These are phyloP conservation scores for Metschnikowia chrysomelidarum DNA, from an alignment of 805 yeast species.

Conservation along the genomic window DNA sequence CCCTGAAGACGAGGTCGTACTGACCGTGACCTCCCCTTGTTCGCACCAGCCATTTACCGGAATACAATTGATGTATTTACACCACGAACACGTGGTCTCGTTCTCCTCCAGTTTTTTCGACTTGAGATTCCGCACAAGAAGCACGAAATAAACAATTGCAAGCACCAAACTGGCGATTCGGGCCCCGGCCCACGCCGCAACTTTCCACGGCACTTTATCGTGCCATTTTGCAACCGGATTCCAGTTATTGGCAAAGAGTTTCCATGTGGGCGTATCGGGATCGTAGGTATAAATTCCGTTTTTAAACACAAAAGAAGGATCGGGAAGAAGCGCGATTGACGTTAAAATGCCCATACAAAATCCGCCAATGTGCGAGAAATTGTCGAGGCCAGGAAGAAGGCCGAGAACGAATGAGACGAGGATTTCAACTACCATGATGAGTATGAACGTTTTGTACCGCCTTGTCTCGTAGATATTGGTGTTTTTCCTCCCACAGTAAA, in stretches of 20 bases:
- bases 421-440: constrained; percentile 53
- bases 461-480: constrained; percentile 45
- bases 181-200: constrained; percentile 52
- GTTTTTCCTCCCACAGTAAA: constrained; percentile 51
- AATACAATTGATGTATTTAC: constrained; percentile 67
- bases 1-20: constrained; percentile 7
- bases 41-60: constrained; percentile 75
- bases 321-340: constrained; percentile 50
- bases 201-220: constrained; percentile 34
- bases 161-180: constrained; percentile 46
- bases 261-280: constrained; percentile 28
- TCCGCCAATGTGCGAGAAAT: constrained; percentile 75
- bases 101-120: constrained; percentile 25
- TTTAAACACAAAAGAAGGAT: constrained; percentile 49
- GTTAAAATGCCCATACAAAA: constrained; percentile 57
- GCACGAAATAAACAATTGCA: constrained; percentile 48
- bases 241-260: constrained; percentile 38
- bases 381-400: constrained; percentile 69
- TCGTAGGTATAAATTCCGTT: constrained; percentile 40
- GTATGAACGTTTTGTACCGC: constrained; percentile 45
- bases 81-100: constrained; percentile 64
- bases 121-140: constrained; percentile 48
- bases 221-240: constrained; percentile 35
- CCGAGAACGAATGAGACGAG: constrained; percentile 61
- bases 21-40: constrained; percentile 37